Conservation (phyloP, 2,329 filamentous ascomycete genomes). For the Arthrinium puccinioides region DNA sequence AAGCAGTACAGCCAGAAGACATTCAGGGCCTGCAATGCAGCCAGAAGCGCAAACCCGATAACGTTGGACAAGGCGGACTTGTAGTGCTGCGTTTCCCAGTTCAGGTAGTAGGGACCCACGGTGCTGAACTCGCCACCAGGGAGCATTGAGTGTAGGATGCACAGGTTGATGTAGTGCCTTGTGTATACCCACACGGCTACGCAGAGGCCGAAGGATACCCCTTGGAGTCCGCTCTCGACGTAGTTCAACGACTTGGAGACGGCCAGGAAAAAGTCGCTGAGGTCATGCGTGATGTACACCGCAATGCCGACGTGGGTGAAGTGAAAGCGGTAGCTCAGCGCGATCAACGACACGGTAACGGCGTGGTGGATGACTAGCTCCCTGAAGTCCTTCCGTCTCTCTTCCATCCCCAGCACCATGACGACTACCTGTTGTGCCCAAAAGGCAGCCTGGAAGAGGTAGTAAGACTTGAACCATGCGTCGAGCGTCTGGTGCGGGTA, state of each 20-base stretch:
- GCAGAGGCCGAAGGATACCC: conserved; percentile 60
- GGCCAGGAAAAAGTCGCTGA: conserved; percentile 69
- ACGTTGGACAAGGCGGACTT: conserved; percentile 48
- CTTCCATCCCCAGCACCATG: neutral
- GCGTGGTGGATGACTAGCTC: conserved; percentile 61
- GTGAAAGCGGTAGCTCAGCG: conserved; percentile 65
- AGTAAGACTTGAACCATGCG: neutral
- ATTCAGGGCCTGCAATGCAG: conserved; percentile 48
- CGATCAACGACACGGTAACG: conserved; percentile 61
- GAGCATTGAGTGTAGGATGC: conserved; percentile 50
- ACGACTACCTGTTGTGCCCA: neutral
- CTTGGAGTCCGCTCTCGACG: conserved; percentile 53
- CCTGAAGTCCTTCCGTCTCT: neutral
- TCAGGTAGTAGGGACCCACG: conserved; percentile 48
- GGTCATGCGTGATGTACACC: conserved; percentile 69
- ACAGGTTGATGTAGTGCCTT: conserved; percentile 60
- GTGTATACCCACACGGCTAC: conserved; percentile 63
- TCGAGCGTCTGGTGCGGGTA: neutral
- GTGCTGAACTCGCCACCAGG: conserved; percentile 42
- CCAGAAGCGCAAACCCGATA: conserved; percentile 46
- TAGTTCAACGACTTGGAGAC: conserved; percentile 67
- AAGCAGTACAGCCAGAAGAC: conserved; percentile 56
- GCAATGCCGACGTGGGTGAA: conserved; percentile 70
- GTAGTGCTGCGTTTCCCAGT: conserved; percentile 54
- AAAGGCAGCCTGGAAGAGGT: neutral